Base-by-base conservation (phyloP, 2,329 filamentous ascomycete genomes). In the Penicillium fuscoglaucum region DNA sequence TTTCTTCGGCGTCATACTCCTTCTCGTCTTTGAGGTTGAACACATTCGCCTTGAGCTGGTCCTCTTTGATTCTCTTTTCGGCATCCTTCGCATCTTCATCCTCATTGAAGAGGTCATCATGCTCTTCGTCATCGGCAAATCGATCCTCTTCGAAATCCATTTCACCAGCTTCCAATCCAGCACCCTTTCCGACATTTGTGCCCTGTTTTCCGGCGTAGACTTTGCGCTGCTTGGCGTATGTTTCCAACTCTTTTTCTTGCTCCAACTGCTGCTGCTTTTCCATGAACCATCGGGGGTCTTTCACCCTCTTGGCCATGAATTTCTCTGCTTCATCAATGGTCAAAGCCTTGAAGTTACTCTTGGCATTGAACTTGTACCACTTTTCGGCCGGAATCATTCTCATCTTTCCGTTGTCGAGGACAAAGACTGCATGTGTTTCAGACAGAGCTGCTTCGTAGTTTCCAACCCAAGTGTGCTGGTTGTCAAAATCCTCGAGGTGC, bases 401-500 rank as follows among this genome's bases (percentile, higher is more conserved):
- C 72, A 96, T 95, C 49, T 83, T 86, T 2, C 82, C 82, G 39
- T 87, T 84, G 35, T 91, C 88, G 44, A 91, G 83, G 40, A 93
- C 84, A 54, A 96, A 88, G 64, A 96, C 88, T 51, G 92, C 90
- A 52, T 90, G 87, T 1, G 80, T 82, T 68, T 93, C 88, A 0
- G 93, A 96, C 39, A 98, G 83, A 19, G 92, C 90, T 28, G 90
- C 89, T 68, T 98, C 90, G 67, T 98, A 97, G 57, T 88, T 90
- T 45, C 93, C 95, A 35, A 95, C 88, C 91, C 93, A 98, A 3
- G 90, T 90, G 68, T 96, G 93, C 74, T 93, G 96, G 63, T 92
- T 91, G 69, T 99, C 93, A 41, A 93, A 96, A 73, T 99, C 95
- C 72, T 99, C 95, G 37, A 99, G 77, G 73, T 97, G 93, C 95